phyloP scores from a whole-genome alignment of 2,329 filamentous ascomycete species.

The Fusarium coffeatum region DNA sequence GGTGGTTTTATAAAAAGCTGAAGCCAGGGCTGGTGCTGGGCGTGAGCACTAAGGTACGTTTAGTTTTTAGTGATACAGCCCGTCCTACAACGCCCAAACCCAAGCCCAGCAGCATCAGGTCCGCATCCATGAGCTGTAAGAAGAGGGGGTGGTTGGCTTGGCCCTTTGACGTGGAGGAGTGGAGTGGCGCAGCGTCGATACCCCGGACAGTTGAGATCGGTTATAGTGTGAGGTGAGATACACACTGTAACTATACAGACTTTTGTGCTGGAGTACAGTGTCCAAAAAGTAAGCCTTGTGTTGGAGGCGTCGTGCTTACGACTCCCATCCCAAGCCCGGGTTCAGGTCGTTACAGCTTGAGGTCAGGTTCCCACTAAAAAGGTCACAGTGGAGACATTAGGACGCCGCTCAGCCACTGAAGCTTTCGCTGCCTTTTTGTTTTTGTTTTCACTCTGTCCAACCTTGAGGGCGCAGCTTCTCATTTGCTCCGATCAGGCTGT shows the following conservation, averaged over 20 bases:
- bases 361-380: slow-evolving; percentile 35
- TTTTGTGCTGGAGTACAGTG: slow-evolving; percentile 3
- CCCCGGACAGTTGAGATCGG: slow-evolving; percentile 17
- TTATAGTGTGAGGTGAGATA: neutral
- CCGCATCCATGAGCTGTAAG: neutral
- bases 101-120: neutral
- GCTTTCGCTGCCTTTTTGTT: slow-evolving; percentile 14
- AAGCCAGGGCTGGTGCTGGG: slow-evolving; percentile 19
- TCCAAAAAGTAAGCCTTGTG: slow-evolving; percentile 22
- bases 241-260: neutral
- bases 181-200: slow-evolving; percentile 36
- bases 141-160: slow-evolving; percentile 29
- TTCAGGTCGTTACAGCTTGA: slow-evolving; percentile 35
- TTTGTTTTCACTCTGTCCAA: slow-evolving; percentile 20
- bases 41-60: slow-evolving; percentile 28
- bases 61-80: slow-evolving; percentile 6
- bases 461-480: slow-evolving; percentile 37
- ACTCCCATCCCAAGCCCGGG: slow-evolving; percentile 26
- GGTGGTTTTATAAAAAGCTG: slow-evolving; percentile 43
- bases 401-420: slow-evolving; percentile 27
- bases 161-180: slow-evolving; percentile 27
- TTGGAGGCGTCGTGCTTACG: slow-evolving; percentile 40
- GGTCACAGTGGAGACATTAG: slow-evolving; percentile 16
- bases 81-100: slow-evolving; percentile 3
- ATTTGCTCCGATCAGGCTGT: slow-evolving; percentile 22